Evolutionary conservation across 352 stramenopile genomes (phyloP).

Genomic region (Elongisporangium senticosum): DNA sequence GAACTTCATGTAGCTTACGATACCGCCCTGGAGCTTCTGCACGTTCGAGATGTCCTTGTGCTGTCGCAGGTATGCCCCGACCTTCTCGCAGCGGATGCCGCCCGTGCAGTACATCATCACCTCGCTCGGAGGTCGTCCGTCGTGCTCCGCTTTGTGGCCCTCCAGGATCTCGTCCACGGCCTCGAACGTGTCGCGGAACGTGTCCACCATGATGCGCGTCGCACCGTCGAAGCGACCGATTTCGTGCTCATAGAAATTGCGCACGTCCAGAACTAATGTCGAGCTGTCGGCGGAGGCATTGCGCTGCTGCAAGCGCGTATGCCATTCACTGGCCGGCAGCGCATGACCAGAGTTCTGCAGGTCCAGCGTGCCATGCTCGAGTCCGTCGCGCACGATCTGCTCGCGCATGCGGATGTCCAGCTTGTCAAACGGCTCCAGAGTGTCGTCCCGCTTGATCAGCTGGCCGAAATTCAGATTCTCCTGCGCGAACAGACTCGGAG

Average conservation of each 20-base stretch:
- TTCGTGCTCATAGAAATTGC: conserved; percentile 59
- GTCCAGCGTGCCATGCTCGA: conserved; percentile 19
- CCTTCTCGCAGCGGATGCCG: conserved; percentile 62
- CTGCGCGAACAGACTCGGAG: conserved; percentile 14
- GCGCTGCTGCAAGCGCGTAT: conserved; percentile 21
- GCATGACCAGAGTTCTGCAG: conserved; percentile 18
- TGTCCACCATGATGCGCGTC: conserved; percentile 57
- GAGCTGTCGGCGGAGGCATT: conserved; percentile 19
- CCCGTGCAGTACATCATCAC: conserved; percentile 68
- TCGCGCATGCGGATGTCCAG: conserved; percentile 87
- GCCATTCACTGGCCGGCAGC: conserved; percentile 16
- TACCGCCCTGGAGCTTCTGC: conserved; percentile 50
- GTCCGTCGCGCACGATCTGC: conserved; percentile 90
- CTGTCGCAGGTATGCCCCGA: conserved; percentile 56
- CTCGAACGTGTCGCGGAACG: conserved; percentile 49
- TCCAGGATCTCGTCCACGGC: conserved; percentile 41
- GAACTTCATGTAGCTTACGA: conserved; percentile 57
- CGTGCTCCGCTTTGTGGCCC: conserved; percentile 19
- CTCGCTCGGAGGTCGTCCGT: conserved; percentile 27
- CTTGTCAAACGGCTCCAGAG: conserved; percentile 45
- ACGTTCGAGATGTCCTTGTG: conserved; percentile 49
- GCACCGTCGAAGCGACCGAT: conserved; percentile 45
- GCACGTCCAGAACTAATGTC: conserved; percentile 35
- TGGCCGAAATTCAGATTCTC: conserved; percentile 24
- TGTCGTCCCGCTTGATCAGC: conserved; percentile 13